These are phyloP conservation scores for Euphorbia pulcherrima DNA, from an alignment of 345 rosid species.

Conservation along the genomic window DNA sequence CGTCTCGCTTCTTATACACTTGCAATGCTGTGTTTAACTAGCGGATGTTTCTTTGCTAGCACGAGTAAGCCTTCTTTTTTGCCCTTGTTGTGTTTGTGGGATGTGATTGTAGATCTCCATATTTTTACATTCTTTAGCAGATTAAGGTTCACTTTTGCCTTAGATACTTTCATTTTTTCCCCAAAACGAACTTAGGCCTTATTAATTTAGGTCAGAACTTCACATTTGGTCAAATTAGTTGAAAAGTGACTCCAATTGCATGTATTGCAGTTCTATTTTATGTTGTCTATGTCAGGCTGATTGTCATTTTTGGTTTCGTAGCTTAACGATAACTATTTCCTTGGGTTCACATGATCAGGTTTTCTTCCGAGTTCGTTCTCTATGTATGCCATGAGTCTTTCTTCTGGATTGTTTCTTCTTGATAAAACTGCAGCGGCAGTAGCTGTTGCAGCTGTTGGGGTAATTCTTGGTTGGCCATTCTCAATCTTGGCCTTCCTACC, in stretches of 20 bases:
- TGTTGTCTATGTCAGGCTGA: background rate
- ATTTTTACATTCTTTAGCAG: background rate
- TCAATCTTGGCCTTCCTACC: constrained; percentile 92
- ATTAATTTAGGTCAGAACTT: background rate
- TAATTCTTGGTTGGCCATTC: constrained; percentile 97
- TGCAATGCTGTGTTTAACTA: constrained; percentile 94
- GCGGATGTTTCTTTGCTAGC: constrained; percentile 98
- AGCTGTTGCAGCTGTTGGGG: constrained; percentile 69
- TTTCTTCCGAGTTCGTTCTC: constrained; percentile 98
- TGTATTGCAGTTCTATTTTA: background rate
- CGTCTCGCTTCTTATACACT: constrained; percentile 85
- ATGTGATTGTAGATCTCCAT: background rate
- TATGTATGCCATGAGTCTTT: constrained; percentile 92
- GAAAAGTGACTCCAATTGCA: background rate
- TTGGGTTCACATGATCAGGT: constrained; percentile 41
- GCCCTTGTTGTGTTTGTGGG: background rate
- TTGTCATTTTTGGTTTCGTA: background rate
- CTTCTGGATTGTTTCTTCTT: constrained; percentile 84
- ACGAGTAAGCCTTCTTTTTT: constrained; percentile 43
- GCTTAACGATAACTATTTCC: background rate
- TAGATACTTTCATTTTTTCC: background rate
- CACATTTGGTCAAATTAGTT: background rate
- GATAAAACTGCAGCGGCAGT: constrained; percentile 71
- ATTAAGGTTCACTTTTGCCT: background rate
- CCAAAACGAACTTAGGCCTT: background rate